Conservation (phyloP, 225 moss, liverwort and hornwort genomes). For the Anthoceros angustus region DNA sequence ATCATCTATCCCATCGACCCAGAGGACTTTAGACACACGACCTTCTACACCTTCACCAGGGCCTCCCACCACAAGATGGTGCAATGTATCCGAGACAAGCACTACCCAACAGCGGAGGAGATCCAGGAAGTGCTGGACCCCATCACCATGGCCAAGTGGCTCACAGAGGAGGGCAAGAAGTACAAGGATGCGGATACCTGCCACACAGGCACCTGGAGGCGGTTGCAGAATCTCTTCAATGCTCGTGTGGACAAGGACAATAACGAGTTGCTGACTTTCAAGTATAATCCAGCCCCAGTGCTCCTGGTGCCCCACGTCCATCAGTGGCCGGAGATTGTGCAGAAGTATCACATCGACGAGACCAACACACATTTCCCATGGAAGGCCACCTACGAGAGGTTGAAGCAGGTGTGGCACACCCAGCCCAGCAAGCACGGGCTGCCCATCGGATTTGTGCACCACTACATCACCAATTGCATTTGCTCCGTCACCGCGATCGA, state of each 20-base stretch:
- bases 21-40: neutral
- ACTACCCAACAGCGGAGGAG: neutral
- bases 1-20: neutral
- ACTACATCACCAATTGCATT: conserved; percentile 5
- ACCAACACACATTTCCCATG: neutral
- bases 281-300: neutral
- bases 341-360: neutral
- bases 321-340: conserved; percentile 5
- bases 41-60: neutral
- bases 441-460: neutral
- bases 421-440: conserved; percentile 4
- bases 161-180: conserved; percentile 3
- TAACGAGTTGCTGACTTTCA: neutral
- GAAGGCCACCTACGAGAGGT: neutral
- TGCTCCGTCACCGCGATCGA: neutral
- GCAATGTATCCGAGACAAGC: neutral
- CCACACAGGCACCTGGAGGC: neutral
- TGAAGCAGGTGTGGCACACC: conserved; percentile 4
- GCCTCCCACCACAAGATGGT: neutral
- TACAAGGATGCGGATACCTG: conserved; percentile 1
- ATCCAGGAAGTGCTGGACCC: neutral
- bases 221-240: neutral
- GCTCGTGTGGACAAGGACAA: neutral
- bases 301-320: neutral
- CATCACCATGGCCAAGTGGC: neutral